These are phyloP conservation scores for Suhomyces sp. DNA, from an alignment of 805 yeast genomes.

Conservation along the genomic window DNA sequence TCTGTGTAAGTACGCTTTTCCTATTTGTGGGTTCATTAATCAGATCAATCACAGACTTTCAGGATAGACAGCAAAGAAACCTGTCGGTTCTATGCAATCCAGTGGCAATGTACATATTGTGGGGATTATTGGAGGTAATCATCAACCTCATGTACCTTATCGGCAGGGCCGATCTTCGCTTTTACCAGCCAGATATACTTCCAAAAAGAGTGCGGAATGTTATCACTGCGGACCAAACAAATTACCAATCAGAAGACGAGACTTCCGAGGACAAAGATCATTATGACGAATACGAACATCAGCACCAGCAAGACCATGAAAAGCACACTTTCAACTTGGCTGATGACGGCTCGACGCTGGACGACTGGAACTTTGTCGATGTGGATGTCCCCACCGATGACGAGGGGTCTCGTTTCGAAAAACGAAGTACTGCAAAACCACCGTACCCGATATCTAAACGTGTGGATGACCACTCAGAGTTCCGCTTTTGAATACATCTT, in stretches of 20 bases:
- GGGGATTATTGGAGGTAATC: conserved; percentile 65
- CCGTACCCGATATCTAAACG: conserved; percentile 6
- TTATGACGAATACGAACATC: neutral
- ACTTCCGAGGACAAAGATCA: neutral
- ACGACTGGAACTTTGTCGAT: conserved; percentile 13
- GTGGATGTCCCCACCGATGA: conserved; percentile 33
- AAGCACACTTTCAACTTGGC: neutral
- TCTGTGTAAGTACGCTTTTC: conserved; percentile 45
- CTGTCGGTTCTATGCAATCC: conserved; percentile 31
- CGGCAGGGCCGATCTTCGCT: conserved; percentile 72
- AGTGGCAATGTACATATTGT: conserved; percentile 60
- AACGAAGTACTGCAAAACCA: neutral
- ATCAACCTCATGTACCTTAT: conserved; percentile 56
- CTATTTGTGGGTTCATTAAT: conserved; percentile 50
- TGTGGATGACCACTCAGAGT: neutral
- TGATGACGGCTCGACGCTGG: neutral
- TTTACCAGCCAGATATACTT: conserved; percentile 70
- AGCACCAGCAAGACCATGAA: neutral
- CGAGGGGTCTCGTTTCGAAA: conserved; percentile 1
- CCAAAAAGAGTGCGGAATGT: conserved; percentile 37
- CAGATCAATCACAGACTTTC: conserved; percentile 49
- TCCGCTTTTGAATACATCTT: neutral
- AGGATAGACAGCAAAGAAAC: conserved; percentile 20
- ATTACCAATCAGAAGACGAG: conserved; percentile 3
- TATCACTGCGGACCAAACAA: conserved; percentile 41